Evolutionary conservation across 202 grass and related monocot genomes (phyloP).

Genomic region (Zoysia matrella): DNA sequence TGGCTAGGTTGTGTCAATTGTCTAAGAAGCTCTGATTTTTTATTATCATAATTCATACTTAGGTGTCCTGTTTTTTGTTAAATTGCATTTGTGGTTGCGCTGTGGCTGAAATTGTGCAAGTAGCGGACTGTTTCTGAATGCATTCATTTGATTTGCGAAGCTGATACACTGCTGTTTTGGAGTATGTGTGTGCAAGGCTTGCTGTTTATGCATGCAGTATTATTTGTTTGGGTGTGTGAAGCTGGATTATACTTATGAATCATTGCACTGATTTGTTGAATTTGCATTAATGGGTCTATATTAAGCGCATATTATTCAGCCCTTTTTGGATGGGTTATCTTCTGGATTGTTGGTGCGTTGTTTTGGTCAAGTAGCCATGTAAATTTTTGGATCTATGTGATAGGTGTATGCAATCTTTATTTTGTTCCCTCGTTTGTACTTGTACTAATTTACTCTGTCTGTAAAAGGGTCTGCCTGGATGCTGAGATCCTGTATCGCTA

Average conservation of each 20-base stretch:
- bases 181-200: too few relatives aligned
- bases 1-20: background rate
- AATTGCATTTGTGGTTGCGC: background rate
- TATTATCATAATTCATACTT: background rate
- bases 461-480: too few relatives aligned
- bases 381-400: too few relatives aligned
- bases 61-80: background rate
- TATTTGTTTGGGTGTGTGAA: background rate
- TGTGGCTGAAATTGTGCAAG: background rate
- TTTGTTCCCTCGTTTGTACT: too few relatives aligned
- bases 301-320: background rate
- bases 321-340: background rate
- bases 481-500: too few relatives aligned
- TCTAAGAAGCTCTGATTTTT: background rate
- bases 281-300: too few relatives aligned
- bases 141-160: background rate
- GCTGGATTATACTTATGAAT: background rate
- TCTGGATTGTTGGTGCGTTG: background rate
- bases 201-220: too few relatives aligned
- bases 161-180: background rate
- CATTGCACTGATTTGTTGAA: background rate
- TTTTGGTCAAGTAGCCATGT: too few relatives aligned
- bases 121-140: background rate
- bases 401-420: too few relatives aligned
- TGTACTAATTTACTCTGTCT: too few relatives aligned